phyloP scores from a whole-genome alignment of 768 basidiomycete species.

The Pleurotus pulmonarius region DNA sequence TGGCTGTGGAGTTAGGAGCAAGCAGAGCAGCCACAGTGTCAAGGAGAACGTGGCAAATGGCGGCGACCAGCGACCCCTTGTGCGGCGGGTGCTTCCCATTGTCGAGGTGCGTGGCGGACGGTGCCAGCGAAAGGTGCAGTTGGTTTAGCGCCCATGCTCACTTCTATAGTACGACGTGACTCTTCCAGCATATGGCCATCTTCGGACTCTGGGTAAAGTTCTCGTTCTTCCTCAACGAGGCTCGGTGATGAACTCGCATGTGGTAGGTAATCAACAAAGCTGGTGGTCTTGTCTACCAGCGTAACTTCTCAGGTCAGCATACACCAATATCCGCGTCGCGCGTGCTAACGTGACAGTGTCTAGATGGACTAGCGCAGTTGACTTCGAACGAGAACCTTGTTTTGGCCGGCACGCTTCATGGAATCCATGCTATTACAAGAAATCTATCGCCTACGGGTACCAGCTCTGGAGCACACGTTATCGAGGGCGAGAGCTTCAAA shows the following conservation, averaged over 20 bases:
- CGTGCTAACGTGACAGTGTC: conserved; percentile 2
- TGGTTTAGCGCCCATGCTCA: not conserved
- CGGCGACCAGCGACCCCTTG: not conserved
- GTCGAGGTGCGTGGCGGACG: not conserved
- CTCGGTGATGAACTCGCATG: conserved; percentile 3
- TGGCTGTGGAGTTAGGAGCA: not conserved
- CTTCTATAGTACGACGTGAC: too few relatives aligned
- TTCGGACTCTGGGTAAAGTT: conserved; percentile 72
- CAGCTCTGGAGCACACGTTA: conserved; percentile 90
- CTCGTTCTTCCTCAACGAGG: conserved; percentile 1
- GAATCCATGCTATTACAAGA: conserved; percentile 97
- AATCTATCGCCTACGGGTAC: conserved; percentile 79
- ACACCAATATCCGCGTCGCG: not conserved
- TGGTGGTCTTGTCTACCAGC: conserved; percentile 92
- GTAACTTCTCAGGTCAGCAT: conserved; percentile 79
- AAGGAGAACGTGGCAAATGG: not conserved
- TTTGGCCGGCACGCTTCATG: conserved; percentile 93
- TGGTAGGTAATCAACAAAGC: conserved; percentile 94
- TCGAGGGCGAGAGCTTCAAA: conserved; percentile 95
- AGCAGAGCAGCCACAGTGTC: not conserved
- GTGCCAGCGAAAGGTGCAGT: too few relatives aligned
- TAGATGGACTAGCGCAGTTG: conserved; percentile 88
- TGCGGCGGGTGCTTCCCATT: not conserved
- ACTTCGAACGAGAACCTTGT: conserved; percentile 95
- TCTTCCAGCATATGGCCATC: conserved; percentile 56